Base-by-base conservation (phyloP, 305 asterid genomes). In the Fraxinus greggii region DNA sequence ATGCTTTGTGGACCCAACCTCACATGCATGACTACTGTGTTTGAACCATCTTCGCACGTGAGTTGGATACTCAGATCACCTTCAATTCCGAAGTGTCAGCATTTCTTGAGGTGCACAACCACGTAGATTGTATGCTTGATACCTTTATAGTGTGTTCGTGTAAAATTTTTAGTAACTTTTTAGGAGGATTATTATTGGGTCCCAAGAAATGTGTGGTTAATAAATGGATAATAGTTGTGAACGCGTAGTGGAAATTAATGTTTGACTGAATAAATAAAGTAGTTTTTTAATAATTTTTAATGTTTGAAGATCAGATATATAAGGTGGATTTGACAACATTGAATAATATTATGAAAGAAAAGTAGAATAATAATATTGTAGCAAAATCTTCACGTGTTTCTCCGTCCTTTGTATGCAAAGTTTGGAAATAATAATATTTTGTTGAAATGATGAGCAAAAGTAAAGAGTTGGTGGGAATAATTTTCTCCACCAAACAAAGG, bases 1-100 rank as follows among this genome's bases (percentile, higher is more conserved):
- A 79, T 79, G 83, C 78, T 75, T 12, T 67, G 61, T 83, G 88
- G 87, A 32, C 86, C 91, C 88, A 83, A 33, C 86, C 56, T 74
- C 88, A 88, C 88, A 78, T 88, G 91, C 79, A 78, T 76, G 63
- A 48, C 78, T 81, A 70, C 7, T 75, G 73, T 83, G 89, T 72
- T 79, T 83, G 84, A 74, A 24, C 81, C n/a, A 54, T 84, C 78
- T 59, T 26, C 77, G 61, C 87, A 86, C 74, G 87, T 83, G 85
- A 80, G 35, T 63, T 75, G 76, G 65, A 65, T 13, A 21, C 51
- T 48, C 80, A n/a, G 29, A 40, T 10, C 59, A 40, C 69, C 42
- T 78, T 70, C 81, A 29, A 23, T 63, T 78, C 82, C 76, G 26
- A 17, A 12, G 38, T 56, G 75, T 48, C 26, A 29, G 75, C 76